A percentile compares a stretch with the other conserved stretches of the same genome.
Conservation (phyloP, 768 basidiomycete genomes). For the Podaxis carcinomalis region DNA sequence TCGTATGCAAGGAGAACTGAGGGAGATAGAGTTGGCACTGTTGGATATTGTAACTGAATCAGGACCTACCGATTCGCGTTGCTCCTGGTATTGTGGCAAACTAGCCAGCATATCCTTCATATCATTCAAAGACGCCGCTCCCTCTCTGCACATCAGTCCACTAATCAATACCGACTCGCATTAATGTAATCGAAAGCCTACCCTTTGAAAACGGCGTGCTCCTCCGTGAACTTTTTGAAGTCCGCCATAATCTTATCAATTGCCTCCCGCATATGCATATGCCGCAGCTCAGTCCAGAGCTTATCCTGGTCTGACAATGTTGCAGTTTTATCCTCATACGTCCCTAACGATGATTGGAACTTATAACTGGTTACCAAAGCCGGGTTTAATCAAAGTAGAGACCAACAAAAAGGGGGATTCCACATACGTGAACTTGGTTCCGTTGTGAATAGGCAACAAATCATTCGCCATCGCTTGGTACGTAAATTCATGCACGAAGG, state of each 20-base stretch:
- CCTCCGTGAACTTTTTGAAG: conserved; percentile 91
- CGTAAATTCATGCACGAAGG: conserved; percentile 95
- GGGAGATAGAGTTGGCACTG: neutral
- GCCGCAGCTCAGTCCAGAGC: conserved; percentile 90
- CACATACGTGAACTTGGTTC: conserved; percentile 79
- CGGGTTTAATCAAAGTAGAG: neutral
- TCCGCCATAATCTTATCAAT: conserved; percentile 96
- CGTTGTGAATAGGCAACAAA: conserved; percentile 83
- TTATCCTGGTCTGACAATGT: conserved; percentile 81
- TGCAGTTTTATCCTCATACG: conserved; percentile 85
- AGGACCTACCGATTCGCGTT: conserved; percentile 77
- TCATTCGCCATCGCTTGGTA: conserved; percentile 99
- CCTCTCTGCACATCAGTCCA: conserved; percentile 42
- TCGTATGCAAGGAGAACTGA: conserved; percentile 93
- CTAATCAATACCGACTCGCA: neutral
- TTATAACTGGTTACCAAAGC: conserved; percentile 62
- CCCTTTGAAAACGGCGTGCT: conserved; percentile 94
- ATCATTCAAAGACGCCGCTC: conserved; percentile 87
- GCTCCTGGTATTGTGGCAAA: conserved; percentile 91
- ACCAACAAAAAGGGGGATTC: conserved; percentile 9
- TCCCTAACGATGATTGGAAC: conserved; percentile 84
- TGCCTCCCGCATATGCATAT: conserved; percentile 98
- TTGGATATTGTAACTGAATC: neutral
- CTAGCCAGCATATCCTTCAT: conserved; percentile 99
- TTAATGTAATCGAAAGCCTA: conserved; percentile 27